Evolutionary conservation across 768 basidiomycete genomes (phyloP).

Genomic region (Plicaturopsis crispa): DNA sequence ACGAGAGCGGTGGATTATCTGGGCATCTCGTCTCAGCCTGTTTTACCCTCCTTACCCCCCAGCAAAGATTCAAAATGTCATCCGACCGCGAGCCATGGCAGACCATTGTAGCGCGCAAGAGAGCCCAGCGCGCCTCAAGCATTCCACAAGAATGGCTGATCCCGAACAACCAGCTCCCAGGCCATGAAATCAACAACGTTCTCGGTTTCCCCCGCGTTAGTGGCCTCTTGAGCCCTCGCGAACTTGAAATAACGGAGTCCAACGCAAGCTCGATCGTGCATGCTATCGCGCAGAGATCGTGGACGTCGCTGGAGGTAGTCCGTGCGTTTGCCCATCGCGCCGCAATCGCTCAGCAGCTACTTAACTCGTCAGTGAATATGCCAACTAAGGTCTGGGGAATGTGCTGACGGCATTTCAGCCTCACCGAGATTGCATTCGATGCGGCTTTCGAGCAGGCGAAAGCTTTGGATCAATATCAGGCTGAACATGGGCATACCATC

Average conservation of each 20-base stretch:
- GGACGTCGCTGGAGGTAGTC: conserved; percentile 62
- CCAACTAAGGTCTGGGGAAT: too few relatives aligned
- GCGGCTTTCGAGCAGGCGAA: conserved; percentile 37
- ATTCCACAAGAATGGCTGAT: conserved; percentile 66
- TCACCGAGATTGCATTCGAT: too few relatives aligned
- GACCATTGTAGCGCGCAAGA: conserved; percentile 47
- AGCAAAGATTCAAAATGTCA: too few relatives aligned
- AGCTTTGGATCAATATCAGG: conserved; percentile 38
- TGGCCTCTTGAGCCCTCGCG: conserved; percentile 47
- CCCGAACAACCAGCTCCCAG: too few relatives aligned
- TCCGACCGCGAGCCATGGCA: too few relatives aligned
- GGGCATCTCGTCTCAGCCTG: too few relatives aligned
- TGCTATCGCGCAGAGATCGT: conserved; percentile 44
- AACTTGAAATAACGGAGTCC: conserved; percentile 59
- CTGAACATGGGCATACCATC: conserved; percentile 26
- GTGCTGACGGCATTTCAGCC: too few relatives aligned
- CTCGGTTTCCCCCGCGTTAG: conserved; percentile 43
- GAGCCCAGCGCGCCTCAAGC: conserved; percentile 36
- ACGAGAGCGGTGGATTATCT: too few relatives aligned
- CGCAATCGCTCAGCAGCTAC: conserved; percentile 72
- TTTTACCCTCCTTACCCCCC: too few relatives aligned
- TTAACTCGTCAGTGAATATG: too few relatives aligned
- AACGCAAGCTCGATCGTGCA: too few relatives aligned
- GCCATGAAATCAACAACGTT: conserved; percentile 43
- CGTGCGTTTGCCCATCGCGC: conserved; percentile 74